phyloP scores from a whole-genome alignment of 352 stramenopile species.

The Globisporangium middletonii region DNA sequence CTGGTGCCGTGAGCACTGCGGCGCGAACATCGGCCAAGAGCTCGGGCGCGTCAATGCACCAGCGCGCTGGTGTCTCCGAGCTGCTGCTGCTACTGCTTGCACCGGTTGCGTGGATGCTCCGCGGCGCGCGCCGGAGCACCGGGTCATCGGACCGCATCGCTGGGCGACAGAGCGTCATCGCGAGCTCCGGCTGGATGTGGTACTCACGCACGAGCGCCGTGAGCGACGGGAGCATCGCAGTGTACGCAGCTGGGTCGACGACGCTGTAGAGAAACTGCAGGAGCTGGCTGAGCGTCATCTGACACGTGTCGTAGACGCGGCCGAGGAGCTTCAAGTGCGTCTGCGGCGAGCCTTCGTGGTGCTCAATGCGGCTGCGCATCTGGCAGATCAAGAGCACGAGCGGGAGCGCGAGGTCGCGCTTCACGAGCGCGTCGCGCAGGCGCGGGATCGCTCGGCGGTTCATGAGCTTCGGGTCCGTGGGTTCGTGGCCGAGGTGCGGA shows the following conservation, averaged over 20 bases:
- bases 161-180: constrained; percentile 73
- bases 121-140: constrained; percentile 54
- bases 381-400: constrained; percentile 80
- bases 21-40: constrained; percentile 54
- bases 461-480: constrained; percentile 72
- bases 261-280: constrained; percentile 81
- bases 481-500: constrained; percentile 73
- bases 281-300: constrained; percentile 83
- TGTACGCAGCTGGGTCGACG: constrained; percentile 62
- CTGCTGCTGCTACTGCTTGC: constrained; percentile 16
- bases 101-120: constrained; percentile 46
- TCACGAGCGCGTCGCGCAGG: constrained; percentile 79
- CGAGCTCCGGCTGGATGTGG: constrained; percentile 63
- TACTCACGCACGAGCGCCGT: constrained; percentile 62
- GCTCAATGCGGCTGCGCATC: constrained; percentile 82
- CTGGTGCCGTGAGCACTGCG: constrained; percentile 18
- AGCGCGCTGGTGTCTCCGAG: constrained; percentile 24
- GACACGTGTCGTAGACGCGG: constrained; percentile 75
- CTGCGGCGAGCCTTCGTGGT: constrained; percentile 47
- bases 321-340: constrained; percentile 78
- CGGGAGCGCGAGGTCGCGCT: constrained; percentile 67
- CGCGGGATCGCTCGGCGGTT: constrained; percentile 78
- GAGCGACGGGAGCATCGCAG: constrained; percentile 66
- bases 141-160: constrained; percentile 73
- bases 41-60: constrained; percentile 61